Evolutionary conservation across 1,284 basidiomycete genomes (phyloP), one percentile per base, ranked within the genome.

Genomic region (Melampsora americana): DNA sequence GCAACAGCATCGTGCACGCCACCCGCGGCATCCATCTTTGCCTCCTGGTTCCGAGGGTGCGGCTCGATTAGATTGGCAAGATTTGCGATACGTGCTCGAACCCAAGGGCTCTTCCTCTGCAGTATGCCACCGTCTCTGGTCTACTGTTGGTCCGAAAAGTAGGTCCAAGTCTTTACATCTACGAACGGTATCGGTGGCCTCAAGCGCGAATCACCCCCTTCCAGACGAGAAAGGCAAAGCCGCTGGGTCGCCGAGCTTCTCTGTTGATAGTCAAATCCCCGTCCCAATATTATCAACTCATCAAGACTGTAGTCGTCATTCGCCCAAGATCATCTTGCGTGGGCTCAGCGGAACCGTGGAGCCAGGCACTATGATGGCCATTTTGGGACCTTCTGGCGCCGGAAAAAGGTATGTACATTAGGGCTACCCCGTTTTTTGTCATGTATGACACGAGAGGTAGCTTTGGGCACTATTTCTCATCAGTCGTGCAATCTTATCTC

Each of bases 351-450:
- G 93, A 0, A 83, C 83, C 5, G 87, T 95, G 18, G 84, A 85
- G 0, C 87, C 92, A 0, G 93, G 93, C 3, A 87, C 90, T 75
- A 89, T 95, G 85, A 89, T 92, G 86, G 90, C 90, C 26, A 88
- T 95, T 71, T 87, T 95, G 5, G 93, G 93, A 0, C 92, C 93
- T 0, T 80, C 80, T 1, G 81, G 81, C n/a, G 80, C 80, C 0
- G 81, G 81, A 18, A 82, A 92, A 89, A 81, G 92, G 90, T 87
- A 79, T 77, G 86, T 80, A 23, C 23, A 23, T 28, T 64, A 20
- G 73, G 71, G 72, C 78, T 44, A 46, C 20, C 20, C 30, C 28
- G 20, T 28, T 28, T 14, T 2, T 14, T 44, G 16, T 44, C 42
- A 44, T 14, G 3, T 3, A 44, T 44, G 12, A 64, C 20, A 64